Evolutionary conservation across 2,329 filamentous ascomycete species (phyloP), one percentile per base, ranked within the genome.

Genomic region (Cercospora sp.): DNA sequence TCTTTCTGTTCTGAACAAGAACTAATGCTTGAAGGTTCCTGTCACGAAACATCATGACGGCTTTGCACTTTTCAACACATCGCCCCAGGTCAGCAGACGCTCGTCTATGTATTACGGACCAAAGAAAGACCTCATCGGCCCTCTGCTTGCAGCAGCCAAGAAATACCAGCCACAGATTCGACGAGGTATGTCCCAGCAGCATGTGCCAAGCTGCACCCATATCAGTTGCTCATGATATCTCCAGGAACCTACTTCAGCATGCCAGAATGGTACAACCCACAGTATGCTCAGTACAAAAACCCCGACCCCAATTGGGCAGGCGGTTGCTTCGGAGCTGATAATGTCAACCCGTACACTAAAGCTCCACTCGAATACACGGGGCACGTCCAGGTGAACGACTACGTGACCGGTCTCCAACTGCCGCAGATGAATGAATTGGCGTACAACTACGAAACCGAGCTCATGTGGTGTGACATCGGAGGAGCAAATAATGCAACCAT

Each of bases 231-330:
- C n/a, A 53, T 28, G 23, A 10, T 10, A 28, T 58, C 20, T 18
- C 13, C 23, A 63, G 83, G 82, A 20, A 82, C 82, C 0, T 85
- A 84, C 73, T 85, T 84, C 73, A 82, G 80, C 40, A 76, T 85
- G 13, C 82, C 83, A 0, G 83, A 85, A 72, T 85, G 83, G 82
- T 85, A 80, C 74, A 84, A 84, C 69, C 82, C 82, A 0, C 78
- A 81, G 60, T 85, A 79, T 65, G 80, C 75, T 0, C 77, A 78
- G 0, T 83, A 83, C 68, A 82, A 61, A 20, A 61, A 48, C 67
- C 5, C 69, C 68, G 2, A 61, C 13, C 59, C 59, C 9, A 28
- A n/a, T 12, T 61, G 33, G 33, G 59, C 59, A 28, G 59, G 59
- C 23, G 59, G 59, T 7, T 61, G 59, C 36, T 61, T 61, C n/a